These are phyloP conservation scores for Pichiaceae sp. DNA, from an alignment of 1,139 yeast genomes.

Conservation along the genomic window DNA sequence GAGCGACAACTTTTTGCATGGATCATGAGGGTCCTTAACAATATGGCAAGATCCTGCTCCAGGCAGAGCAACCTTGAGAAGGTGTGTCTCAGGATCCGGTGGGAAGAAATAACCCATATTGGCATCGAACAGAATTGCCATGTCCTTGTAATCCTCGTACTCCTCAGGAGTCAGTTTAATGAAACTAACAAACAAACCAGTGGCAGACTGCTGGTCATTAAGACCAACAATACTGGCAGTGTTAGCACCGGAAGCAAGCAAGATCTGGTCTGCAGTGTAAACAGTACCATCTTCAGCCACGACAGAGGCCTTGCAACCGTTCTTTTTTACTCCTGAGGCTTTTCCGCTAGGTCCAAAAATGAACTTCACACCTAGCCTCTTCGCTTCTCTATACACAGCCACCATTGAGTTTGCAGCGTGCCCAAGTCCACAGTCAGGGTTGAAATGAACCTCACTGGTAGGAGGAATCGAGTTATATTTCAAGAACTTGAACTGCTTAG, in stretches of 20 bases:
- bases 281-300: slow-evolving; percentile 18
- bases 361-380: slow-evolving; percentile 25
- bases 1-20: slow-evolving; percentile 19
- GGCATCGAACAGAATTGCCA: slow-evolving; percentile 31
- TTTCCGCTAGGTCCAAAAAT: slow-evolving; percentile 24
- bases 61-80: slow-evolving; percentile 32
- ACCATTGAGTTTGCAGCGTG: slow-evolving; percentile 26
- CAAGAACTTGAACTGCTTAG: slow-evolving; percentile 23
- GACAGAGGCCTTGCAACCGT: slow-evolving; percentile 13
- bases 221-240: slow-evolving; percentile 26
- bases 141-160: slow-evolving; percentile 21
- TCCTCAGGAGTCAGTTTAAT: slow-evolving; percentile 24
- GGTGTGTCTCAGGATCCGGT: slow-evolving; percentile 31
- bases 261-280: slow-evolving; percentile 25
- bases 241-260: slow-evolving; percentile 28
- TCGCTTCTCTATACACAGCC: slow-evolving; percentile 20
- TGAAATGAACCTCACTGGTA: slow-evolving; percentile 20
- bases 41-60: slow-evolving; percentile 28
- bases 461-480: slow-evolving; percentile 19
- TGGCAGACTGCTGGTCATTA: slow-evolving; percentile 28
- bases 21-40: slow-evolving; percentile 21
- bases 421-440: slow-evolving; percentile 28
- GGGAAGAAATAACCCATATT: slow-evolving; percentile 42
- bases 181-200: slow-evolving; percentile 31
- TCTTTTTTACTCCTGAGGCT: slow-evolving; percentile 9